Evolutionary conservation across 2,329 filamentous ascomycete species (phyloP).

Genomic region (Beauveria pseudobassiana): DNA sequence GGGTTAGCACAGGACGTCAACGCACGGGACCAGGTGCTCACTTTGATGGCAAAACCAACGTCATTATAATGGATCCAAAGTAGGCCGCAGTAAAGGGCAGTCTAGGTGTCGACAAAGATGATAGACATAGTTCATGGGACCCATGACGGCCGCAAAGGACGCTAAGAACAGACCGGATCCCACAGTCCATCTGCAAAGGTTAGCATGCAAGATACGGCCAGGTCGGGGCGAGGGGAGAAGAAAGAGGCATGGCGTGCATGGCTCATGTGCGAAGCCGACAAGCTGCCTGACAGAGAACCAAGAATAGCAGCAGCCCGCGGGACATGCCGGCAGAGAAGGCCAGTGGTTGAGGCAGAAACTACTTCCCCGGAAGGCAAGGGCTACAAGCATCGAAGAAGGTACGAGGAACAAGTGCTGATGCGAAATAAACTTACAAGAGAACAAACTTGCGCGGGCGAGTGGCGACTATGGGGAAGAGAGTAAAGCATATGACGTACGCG

Average conservation of each 20-base stretch:
- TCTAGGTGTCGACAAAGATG: slow-evolving; percentile 80
- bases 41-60: slow-evolving; percentile 83
- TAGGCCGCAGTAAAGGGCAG: slow-evolving; percentile 91
- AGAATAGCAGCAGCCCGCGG: background rate
- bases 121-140: slow-evolving; percentile 70
- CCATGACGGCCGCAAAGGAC: slow-evolving; percentile 94
- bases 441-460: slow-evolving; percentile 88
- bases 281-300: background rate
- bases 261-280: background rate
- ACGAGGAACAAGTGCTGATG: slow-evolving; percentile 9
- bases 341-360: slow-evolving; percentile 5
- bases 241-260: slow-evolving; percentile 19
- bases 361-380: background rate
- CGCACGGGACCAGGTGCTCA: slow-evolving; percentile 45
- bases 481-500: slow-evolving; percentile 85
- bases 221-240: background rate
- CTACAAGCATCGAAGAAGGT: background rate
- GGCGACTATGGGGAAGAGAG: slow-evolving; percentile 75
- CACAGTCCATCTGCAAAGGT: slow-evolving; percentile 73
- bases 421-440: slow-evolving; percentile 68
- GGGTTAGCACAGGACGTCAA: slow-evolving; percentile 13
- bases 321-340: background rate
- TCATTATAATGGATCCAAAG: slow-evolving; percentile 86
- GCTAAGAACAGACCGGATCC: slow-evolving; percentile 83
- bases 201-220: slow-evolving; percentile 16